A percentile compares a stretch with the other conserved stretches of the same genome.
These are phyloP conservation scores for Tilletia walkeri DNA, from an alignment of 1,284 basidiomycete genomes.

Conservation along the genomic window DNA sequence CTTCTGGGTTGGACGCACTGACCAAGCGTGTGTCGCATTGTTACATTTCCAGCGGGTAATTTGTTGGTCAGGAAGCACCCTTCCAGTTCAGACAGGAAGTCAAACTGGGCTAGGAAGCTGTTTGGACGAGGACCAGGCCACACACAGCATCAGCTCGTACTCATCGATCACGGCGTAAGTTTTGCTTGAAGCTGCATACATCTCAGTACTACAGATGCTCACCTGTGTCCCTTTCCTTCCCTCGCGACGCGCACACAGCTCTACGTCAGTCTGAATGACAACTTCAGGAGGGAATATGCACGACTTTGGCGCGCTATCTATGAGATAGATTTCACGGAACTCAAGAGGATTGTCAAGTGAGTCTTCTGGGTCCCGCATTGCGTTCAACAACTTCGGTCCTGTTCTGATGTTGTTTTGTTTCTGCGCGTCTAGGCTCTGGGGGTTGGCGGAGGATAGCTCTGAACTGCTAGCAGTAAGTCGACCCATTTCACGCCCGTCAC, in stretches of 20 bases:
- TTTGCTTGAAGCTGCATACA: background rate
- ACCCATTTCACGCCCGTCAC: background rate
- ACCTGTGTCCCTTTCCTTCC: background rate
- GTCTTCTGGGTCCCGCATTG: background rate
- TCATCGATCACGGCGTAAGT: constrained; percentile 44
- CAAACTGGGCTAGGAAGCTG: constrained; percentile 24
- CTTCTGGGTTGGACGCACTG: background rate
- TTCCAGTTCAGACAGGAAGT: too few species aligned
- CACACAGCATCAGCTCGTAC: constrained; percentile 38
- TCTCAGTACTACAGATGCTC: background rate
- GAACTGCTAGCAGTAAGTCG: constrained; percentile 37
- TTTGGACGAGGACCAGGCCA: background rate
- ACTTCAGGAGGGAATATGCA: constrained; percentile 44
- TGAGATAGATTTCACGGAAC: constrained; percentile 36
- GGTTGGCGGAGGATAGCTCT: constrained; percentile 41
- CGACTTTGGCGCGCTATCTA: constrained; percentile 49
- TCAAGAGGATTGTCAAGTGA: constrained; percentile 36
- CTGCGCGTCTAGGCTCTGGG: constrained; percentile 29
- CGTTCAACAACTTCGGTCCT: too few species aligned
- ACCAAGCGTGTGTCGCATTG: background rate
- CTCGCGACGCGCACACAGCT: constrained; percentile 12
- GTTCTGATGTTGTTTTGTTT: background rate
- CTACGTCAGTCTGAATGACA: constrained; percentile 42
- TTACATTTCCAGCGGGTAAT: constrained; percentile 25
- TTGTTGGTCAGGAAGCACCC: constrained; percentile 45